Evolutionary conservation across 2,329 filamentous ascomycete species (phyloP), one percentile per base, ranked within the genome.

Genomic region (Monosporascus sp.): DNA sequence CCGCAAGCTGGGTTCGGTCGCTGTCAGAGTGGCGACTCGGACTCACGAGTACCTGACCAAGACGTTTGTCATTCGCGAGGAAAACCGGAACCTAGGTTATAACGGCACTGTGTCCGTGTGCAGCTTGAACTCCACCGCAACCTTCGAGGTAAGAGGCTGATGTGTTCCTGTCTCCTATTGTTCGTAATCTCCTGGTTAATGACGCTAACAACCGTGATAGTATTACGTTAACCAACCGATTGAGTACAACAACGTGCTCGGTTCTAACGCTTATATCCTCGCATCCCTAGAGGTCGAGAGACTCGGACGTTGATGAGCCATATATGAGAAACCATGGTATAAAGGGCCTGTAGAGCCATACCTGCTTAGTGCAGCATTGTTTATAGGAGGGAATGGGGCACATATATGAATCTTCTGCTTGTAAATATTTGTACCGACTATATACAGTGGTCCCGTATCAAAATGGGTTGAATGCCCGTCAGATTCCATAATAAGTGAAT

Each of bases 81-180:
- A 50, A 9, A 61, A 68, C 24, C 59, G 60, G 11, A 63, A 60
- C 35, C 37, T 67, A 3, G 63, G 68, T 3, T 74, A 67, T 37
- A 67, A 71, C 49, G 67, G 67, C 43, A 74, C 72, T 0, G 72
- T 74, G 4, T 50, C 66, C 1, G 71, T 73, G 7, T 74, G 71
- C 58, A 74, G 72, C 49, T 60, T 74, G 35, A 74, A 74, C 60
- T 74, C 72, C 46, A 73, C 64, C 3, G 72, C 72, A 1, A 62
- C 58, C 2, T 74, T 70, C 54, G 67, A 67, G 24, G 65, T 68
- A 37, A 64, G 65, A 62, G 11, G 14, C 20, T 51, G 31, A 44
- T 41, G 24, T 26, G 14, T n/a, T 35, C 14, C 9, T 8, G 4
- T 35, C 14, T 24, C 17, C 7, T 14, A 24, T n/a, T 48, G 7